Percentiles rank a stretch among this genome's conserved stretches.
Evolutionary conservation across 192 early-diverging fungal species (phyloP).

Genomic region (Spizellomyces punctatus): DNA sequence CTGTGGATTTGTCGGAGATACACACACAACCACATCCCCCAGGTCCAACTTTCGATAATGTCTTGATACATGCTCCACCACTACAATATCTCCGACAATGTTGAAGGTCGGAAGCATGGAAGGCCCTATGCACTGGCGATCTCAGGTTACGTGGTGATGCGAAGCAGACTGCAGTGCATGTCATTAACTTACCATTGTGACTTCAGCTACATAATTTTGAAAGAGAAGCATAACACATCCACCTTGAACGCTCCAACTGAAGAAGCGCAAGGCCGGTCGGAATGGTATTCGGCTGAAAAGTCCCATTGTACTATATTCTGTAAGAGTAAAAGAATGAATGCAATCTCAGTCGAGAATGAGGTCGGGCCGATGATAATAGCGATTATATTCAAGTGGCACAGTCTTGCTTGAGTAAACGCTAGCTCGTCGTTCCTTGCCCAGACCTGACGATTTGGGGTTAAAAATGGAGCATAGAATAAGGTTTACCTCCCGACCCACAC

Average conservation of each 20-base stretch:
- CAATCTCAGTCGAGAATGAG: background rate
- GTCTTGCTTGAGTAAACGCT: too few species aligned
- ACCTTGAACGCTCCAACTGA: conserved; percentile 49
- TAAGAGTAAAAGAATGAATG: background rate
- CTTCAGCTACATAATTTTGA: conserved; percentile 74
- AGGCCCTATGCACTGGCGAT: conserved; percentile 71
- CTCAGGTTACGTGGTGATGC: background rate
- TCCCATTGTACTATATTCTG: conserved; percentile 3
- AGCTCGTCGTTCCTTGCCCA: too few species aligned
- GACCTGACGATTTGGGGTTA: too few species aligned
- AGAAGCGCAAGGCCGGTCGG: conserved; percentile 5
- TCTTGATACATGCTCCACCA: conserved; percentile 67
- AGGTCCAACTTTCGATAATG: conserved; percentile 35
- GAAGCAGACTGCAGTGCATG: too few species aligned
- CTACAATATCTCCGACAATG: conserved; percentile 75
- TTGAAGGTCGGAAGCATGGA: conserved; percentile 93
- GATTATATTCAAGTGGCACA: too few species aligned
- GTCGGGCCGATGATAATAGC: too few species aligned
- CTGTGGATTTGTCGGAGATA: conserved; percentile 70
- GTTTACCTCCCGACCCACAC: conserved; percentile 16
- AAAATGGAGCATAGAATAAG: too few species aligned
- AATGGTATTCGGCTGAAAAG: background rate
- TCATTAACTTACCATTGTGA: conserved; percentile 68
- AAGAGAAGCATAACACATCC: conserved; percentile 72
- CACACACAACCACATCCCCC: conserved; percentile 81